Evolutionary conservation across 2,329 filamentous ascomycete genomes (phyloP), one percentile per base, ranked within the genome.

Genomic region (Verticillium albo-atrum): DNA sequence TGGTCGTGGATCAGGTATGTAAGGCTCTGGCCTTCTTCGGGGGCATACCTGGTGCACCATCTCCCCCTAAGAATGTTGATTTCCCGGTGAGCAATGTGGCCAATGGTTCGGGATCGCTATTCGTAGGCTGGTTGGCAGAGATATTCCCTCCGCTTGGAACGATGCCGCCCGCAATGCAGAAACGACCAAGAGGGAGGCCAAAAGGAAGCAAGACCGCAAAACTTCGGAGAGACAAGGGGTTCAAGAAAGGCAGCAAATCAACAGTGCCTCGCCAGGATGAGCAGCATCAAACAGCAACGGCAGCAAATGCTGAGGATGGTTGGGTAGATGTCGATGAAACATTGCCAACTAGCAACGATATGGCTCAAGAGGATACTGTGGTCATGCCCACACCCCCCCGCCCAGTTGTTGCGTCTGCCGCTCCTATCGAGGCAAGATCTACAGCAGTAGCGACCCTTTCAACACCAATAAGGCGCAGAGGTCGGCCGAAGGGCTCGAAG

Each of bases 1-100:
- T 77, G 3, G 82, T 88, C 0, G 84, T 87, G 23, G 84, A 88
- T 61, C 84, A 86, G 66, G 74, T 89, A 34, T 87, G 83, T 67
- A 87, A 82, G 64, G 85, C 83, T 2, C 68, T 88, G 58, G 79
- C 82, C n/a, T 87, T 85, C 64, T 88, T 88, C 70, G 85, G 86
- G 7, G 84, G 85, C 27, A 78, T 83, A 53, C 82, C 84, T 37
- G 81, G 79, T 28, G 80, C 79, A 4, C 80, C 81, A 7, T 78
- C 81, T 6, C 79, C 83, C n/a, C 76, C 79, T 0, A 70, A 77
- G 28, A 75, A 81, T 63, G 77, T 74, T 17, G 72, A 71, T 2
- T 88, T 87, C 57, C 85, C 85, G 2, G 74, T 77, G 27, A 88
- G 85, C 64, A 79, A 77, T 10, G 76, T 79, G 54, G 77, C 77